Evolutionary conservation across 2,329 filamentous ascomycete species (phyloP).

Genomic region (Blumeriella jaapii): DNA sequence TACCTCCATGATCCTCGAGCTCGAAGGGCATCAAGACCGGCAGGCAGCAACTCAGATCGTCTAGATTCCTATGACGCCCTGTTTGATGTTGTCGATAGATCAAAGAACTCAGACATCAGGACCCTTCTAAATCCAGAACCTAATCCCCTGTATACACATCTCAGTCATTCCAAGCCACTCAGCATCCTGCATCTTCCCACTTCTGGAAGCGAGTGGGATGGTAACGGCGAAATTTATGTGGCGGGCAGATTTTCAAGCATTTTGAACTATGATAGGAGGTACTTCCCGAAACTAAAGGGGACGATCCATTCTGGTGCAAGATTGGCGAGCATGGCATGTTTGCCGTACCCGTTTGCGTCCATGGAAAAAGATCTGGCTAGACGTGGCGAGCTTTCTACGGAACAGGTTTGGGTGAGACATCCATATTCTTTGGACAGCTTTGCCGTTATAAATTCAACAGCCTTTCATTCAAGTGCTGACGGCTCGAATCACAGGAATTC

Average conservation of each 20-base stretch:
- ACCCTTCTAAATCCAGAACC: slow-evolving; percentile 34
- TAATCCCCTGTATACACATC: slow-evolving; percentile 50
- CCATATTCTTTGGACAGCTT: too few species aligned
- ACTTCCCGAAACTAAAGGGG: slow-evolving; percentile 64
- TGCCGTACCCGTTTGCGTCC: slow-evolving; percentile 57
- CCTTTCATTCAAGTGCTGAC: too few species aligned
- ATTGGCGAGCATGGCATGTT: slow-evolving; percentile 58
- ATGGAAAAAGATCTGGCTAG: slow-evolving; percentile 48
- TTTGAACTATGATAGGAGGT: slow-evolving; percentile 78
- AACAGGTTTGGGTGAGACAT: slow-evolving; percentile 32
- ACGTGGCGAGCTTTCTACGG: slow-evolving; percentile 41
- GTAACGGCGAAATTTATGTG: slow-evolving; percentile 69
- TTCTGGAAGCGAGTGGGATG: slow-evolving; percentile 30
- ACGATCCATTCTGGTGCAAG: slow-evolving; percentile 77
- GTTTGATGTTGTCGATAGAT: slow-evolving; percentile 13
- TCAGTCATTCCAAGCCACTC: slow-evolving; percentile 71
- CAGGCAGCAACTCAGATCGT: slow-evolving; percentile 13
- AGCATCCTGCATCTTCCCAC: slow-evolving; percentile 68
- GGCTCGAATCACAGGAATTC: slow-evolving; percentile 26
- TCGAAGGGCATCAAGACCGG: slow-evolving; percentile 18
- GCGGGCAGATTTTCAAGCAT: slow-evolving; percentile 83
- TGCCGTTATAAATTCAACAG: too few species aligned
- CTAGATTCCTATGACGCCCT: slow-evolving; percentile 19
- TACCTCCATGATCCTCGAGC: slow-evolving; percentile 70
- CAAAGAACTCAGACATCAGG: slow-evolving; percentile 18